Evolutionary conservation across 495 filamentous ascomycete species (phyloP).

Genomic region (Bacidia rubella): DNA sequence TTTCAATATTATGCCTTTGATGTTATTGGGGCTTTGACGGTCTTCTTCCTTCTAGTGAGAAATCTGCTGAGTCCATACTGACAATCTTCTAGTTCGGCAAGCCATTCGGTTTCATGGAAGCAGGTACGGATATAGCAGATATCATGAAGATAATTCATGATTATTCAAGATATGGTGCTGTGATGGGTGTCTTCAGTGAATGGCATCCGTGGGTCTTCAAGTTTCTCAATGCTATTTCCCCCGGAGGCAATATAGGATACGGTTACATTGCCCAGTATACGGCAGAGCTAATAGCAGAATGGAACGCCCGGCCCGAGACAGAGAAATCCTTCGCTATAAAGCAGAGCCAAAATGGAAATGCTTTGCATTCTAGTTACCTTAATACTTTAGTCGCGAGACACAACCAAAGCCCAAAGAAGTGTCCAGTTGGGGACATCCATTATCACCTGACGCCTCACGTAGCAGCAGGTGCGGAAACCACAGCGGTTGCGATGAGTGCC

Average conservation of each 20-base stretch:
- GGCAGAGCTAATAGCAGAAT: constrained; percentile 8
- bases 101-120: constrained; percentile 10
- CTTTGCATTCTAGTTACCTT: constrained; percentile 29
- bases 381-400: constrained; percentile 46
- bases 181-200: constrained; percentile 35
- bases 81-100: constrained; percentile 6
- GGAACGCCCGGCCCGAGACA: constrained; percentile 5
- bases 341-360: constrained; percentile 30
- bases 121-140: constrained; percentile 1
- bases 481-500: constrained; percentile 34
- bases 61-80: too few species aligned
- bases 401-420: constrained; percentile 41
- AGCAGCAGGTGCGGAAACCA: constrained; percentile 43
- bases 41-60: constrained; percentile 31
- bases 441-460: constrained; percentile 31
- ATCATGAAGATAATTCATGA: neutral
- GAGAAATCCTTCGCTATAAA: constrained; percentile 4
- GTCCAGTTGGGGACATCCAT: constrained; percentile 30
- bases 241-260: constrained; percentile 29
- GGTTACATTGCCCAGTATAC: constrained; percentile 33
- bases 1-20: constrained; percentile 71
- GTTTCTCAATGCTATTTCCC: constrained; percentile 26
- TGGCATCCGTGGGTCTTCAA: constrained; percentile 32
- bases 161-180: constrained; percentile 20
- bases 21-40: constrained; percentile 51